phyloP scores from a whole-genome alignment of 192 early-diverging fungal genomes.

The Mortierella alpina region DNA sequence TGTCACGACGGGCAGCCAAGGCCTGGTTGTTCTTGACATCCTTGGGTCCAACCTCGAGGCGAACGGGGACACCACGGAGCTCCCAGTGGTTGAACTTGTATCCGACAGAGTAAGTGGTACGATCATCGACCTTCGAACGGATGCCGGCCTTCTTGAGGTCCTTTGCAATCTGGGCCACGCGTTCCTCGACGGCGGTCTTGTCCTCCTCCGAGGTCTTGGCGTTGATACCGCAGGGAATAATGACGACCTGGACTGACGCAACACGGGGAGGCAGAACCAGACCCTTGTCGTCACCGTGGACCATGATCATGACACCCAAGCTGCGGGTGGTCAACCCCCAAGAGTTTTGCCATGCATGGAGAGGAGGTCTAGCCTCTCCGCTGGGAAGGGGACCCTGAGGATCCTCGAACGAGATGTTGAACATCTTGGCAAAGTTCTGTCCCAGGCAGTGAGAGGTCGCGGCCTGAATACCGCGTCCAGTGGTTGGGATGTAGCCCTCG shows the following conservation, averaged over 20 bases:
- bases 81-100: conserved; percentile 99
- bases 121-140: conserved; percentile 80
- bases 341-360: conserved; percentile 97
- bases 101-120: conserved; percentile 91
- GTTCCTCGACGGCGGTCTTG: conserved; percentile 69
- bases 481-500: conserved; percentile 96
- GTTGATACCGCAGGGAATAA: conserved; percentile 94
- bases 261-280: conserved; percentile 96
- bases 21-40: conserved; percentile 88
- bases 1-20: conserved; percentile 87
- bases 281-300: conserved; percentile 98
- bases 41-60: conserved; percentile 96
- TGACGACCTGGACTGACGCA: conserved; percentile 87
- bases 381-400: conserved; percentile 68
- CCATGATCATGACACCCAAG: conserved; percentile 99
- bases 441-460: conserved; percentile 98
- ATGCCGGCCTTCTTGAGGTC: conserved; percentile 79
- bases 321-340: conserved; percentile 98
- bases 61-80: conserved; percentile 94
- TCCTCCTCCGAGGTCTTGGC: conserved; percentile 88
- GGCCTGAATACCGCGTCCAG: conserved; percentile 98
- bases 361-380: conserved; percentile 72
- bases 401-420: conserved; percentile 92
- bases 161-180: conserved; percentile 74
- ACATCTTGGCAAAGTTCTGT: conserved; percentile 99